A percentile compares a stretch with the other conserved stretches of the same genome.
Conservation (phyloP, 495 filamentous ascomycete genomes). For the Daldinia caldariorum region DNA sequence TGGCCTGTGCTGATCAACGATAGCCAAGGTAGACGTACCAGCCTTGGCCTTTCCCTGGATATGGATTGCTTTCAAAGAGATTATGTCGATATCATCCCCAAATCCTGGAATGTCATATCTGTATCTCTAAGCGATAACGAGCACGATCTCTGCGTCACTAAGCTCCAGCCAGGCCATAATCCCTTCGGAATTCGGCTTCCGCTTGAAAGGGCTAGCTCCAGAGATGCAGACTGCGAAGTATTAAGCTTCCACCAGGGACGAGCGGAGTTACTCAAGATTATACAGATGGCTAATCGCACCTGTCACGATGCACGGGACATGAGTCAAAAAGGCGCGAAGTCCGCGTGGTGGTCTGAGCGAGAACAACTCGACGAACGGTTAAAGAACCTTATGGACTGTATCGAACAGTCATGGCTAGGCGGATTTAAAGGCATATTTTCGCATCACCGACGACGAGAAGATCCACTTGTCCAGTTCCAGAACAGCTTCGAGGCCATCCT, state of each 20-base stretch:
- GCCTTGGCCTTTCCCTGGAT: slow-evolving; percentile 55
- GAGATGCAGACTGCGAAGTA: slow-evolving; percentile 80
- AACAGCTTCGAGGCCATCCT: slow-evolving; percentile 82
- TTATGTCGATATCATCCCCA: slow-evolving; percentile 83
- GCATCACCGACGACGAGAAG: slow-evolving; percentile 66
- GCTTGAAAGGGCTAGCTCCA: slow-evolving; percentile 78
- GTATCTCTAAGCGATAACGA: slow-evolving; percentile 80
- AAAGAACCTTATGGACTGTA: slow-evolving; percentile 79
- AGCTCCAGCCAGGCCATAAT: slow-evolving; percentile 72
- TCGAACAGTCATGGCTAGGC: slow-evolving; percentile 93
- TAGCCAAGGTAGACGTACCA: slow-evolving; percentile 45
- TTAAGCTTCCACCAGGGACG: slow-evolving; percentile 85
- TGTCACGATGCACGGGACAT: slow-evolving; percentile 67
- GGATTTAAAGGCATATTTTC: slow-evolving; percentile 94
- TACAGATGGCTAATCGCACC: slow-evolving; percentile 78
- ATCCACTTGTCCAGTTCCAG: slow-evolving; percentile 76
- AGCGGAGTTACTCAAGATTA: slow-evolving; percentile 82
- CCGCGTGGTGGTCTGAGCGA: slow-evolving; percentile 87
- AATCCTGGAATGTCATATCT: slow-evolving; percentile 84
- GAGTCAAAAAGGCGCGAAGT: slow-evolving; percentile 68
- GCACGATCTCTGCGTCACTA: slow-evolving; percentile 84
- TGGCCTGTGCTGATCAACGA: slow-evolving; percentile 46
- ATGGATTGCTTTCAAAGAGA: slow-evolving; percentile 69
- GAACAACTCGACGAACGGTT: slow-evolving; percentile 80
- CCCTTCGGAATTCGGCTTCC: slow-evolving; percentile 90